Percentiles rank a stretch among this genome's conserved stretches.
phyloP scores from a whole-genome alignment of 495 filamentous ascomycete genomes.

The Tuber indicum region DNA sequence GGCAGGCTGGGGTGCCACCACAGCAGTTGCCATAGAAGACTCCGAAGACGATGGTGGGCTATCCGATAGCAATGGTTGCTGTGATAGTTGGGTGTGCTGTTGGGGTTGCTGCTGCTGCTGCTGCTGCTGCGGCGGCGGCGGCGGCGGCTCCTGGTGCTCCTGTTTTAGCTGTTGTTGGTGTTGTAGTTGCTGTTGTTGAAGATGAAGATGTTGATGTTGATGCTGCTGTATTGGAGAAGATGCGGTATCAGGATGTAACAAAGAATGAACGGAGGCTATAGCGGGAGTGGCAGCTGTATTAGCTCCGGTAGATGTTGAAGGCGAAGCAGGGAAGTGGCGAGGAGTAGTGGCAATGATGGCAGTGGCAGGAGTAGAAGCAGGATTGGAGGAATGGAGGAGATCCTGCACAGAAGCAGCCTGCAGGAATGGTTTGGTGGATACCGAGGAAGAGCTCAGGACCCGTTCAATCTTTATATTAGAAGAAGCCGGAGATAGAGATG shows the following conservation, averaged over 20 bases:
- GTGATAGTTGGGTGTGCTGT: conserved; percentile 15
- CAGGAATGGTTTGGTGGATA: conserved; percentile 23
- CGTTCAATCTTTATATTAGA: conserved; percentile 38
- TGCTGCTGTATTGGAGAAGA: conserved; percentile 15
- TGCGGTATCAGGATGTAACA: conserved; percentile 14
- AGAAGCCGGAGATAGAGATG: conserved; percentile 26
- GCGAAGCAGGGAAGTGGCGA: conserved; percentile 1
- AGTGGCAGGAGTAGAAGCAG: not conserved
- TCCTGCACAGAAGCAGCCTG: conserved; percentile 10
- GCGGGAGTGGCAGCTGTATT: not conserved
- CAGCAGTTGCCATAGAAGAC: conserved; percentile 34
- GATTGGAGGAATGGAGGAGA: not conserved
- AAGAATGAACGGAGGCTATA: conserved; percentile 5
- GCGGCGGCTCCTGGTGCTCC: conserved; percentile 15
- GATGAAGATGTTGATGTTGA: conserved; percentile 14
- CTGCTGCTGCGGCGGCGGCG: conserved; percentile 4
- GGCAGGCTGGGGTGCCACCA: conserved; percentile 26
- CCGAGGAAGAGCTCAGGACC: conserved; percentile 31
- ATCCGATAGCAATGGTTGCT: conserved; percentile 12
- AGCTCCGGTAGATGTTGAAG: conserved; percentile 1
- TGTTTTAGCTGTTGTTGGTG: conserved; percentile 7
- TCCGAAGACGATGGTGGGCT: conserved; percentile 17
- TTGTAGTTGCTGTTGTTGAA: not conserved
- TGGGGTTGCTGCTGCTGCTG: conserved; percentile 2
- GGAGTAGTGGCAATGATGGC: conserved; percentile 7